Evolutionary conservation across 2,329 filamentous ascomycete genomes (phyloP), one percentile per base, ranked within the genome.

Genomic region (Neocatenulostroma microsporum): DNA sequence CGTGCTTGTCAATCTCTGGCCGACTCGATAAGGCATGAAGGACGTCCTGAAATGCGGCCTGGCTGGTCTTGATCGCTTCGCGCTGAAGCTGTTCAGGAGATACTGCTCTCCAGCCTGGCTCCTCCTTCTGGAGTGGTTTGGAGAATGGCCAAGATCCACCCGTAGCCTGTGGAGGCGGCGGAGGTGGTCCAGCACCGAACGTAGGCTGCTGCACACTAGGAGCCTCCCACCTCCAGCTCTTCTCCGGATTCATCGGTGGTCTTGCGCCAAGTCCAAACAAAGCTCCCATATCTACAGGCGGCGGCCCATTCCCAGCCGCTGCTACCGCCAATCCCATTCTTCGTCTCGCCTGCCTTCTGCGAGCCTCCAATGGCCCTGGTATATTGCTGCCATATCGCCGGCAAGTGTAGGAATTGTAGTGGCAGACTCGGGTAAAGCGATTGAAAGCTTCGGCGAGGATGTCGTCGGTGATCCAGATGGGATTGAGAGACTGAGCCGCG

Each of bases 281-380:
- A 7, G 49, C 46, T 9, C 53, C 54, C 34, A 56, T 46, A 34
- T 57, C 56, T 19, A 44, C 34, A 20, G 37, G 44, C 15, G 41
- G 30, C 15, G 47, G 40, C 15, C 34, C 37, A 21, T 28, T 21
- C 15, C 37, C 30, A 8, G 36, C 38, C 19, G 34, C 37, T 27
- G 41, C 40, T 14, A 40, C 28, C 2, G 44, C 46, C 21, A 54
- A 35, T 35, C 64, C 72, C 61, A 78, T 76, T 36, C 69, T 66
- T 37, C 76, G 64, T 55, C 68, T 76, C 3, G 72, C 63, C 30
- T 70, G 61, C 35, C 76, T 64, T 51, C 68, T 66, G 43, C 70
- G 68, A 30, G 76, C 74, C 58, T 80, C 76, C 61, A 80, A 62
- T 51, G 76, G 76, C 2, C 76, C 76, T 9, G 76, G 76, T 3